Evolutionary conservation across 139 green algal genomes (phyloP).

Genomic region (Micromonas commoda): DNA sequence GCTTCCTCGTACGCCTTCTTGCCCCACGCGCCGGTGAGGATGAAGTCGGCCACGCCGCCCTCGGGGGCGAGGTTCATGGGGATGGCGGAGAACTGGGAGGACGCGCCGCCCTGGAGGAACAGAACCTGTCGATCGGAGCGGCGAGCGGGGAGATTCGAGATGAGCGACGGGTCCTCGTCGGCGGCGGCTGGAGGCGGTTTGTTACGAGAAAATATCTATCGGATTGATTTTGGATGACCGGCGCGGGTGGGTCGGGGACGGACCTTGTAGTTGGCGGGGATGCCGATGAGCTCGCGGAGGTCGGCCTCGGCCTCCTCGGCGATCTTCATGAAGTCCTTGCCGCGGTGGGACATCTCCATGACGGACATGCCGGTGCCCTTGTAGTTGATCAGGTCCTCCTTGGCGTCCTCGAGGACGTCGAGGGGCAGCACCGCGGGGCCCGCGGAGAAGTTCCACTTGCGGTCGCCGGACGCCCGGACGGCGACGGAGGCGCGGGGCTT

Average conservation of each 20-base stretch:
- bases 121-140: slow-evolving; percentile 91
- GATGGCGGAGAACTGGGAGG: slow-evolving; percentile 86
- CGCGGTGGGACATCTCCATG: slow-evolving; percentile 97
- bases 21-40: slow-evolving; percentile 88
- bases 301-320: slow-evolving; percentile 84
- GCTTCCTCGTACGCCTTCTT: slow-evolving; percentile 90
- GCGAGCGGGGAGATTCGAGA: slow-evolving; percentile 81
- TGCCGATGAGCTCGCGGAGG: slow-evolving; percentile 77
- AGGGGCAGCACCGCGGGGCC: slow-evolving; percentile 85
- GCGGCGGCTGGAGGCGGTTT: too few species aligned
- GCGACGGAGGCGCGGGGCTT: neutral
- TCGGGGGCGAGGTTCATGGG: slow-evolving; percentile 77
- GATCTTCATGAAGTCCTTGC: slow-evolving; percentile 91
- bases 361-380: slow-evolving; percentile 80
- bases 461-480: neutral
- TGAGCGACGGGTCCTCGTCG: slow-evolving; percentile 80
- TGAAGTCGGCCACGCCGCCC: slow-evolving; percentile 75
- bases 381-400: slow-evolving; percentile 92
- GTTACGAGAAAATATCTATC: too few species aligned
- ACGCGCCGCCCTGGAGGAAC: slow-evolving; percentile 88
- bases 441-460: slow-evolving; percentile 78
- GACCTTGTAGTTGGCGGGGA: slow-evolving; percentile 94
- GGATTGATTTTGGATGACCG: too few species aligned
- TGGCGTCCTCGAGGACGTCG: slow-evolving; percentile 82
- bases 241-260: too few species aligned